These are phyloP conservation scores for Pythium pyrilobum DNA, from an alignment of 352 stramenopile genomes.

Conservation along the genomic window DNA sequence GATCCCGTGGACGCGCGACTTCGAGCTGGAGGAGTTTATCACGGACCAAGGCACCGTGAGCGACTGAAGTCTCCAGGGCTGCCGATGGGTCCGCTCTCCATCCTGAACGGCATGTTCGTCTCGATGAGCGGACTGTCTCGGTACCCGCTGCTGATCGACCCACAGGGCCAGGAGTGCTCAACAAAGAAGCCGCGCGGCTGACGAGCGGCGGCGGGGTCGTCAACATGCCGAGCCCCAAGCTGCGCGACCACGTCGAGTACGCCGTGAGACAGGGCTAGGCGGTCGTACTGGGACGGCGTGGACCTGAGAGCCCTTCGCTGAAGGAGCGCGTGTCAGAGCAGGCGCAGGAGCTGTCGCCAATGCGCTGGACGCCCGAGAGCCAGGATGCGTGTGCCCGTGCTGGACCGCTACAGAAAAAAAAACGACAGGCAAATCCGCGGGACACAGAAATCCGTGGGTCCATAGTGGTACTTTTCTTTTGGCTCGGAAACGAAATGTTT, in stretches of 20 bases:
- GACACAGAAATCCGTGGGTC: slow-evolving; percentile 1
- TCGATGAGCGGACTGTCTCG: slow-evolving; percentile 43
- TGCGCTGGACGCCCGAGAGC: slow-evolving; percentile 6
- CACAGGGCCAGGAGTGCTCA: slow-evolving; percentile 87
- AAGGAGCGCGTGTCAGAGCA: slow-evolving; percentile 17
- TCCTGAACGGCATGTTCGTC: slow-evolving; percentile 90
- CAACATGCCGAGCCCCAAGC: slow-evolving; percentile 52
- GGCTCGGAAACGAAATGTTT: neutral
- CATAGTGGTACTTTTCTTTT: neutral
- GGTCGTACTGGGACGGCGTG: slow-evolving; percentile 78
- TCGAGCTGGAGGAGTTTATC: slow-evolving; percentile 73
- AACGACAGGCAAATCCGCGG: slow-evolving; percentile 2
- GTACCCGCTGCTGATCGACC: slow-evolving; percentile 87
- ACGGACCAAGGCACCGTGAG: slow-evolving; percentile 73
- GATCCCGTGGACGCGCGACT: slow-evolving; percentile 63
- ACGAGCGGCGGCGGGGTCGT: slow-evolving; percentile 52
- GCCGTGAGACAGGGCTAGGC: slow-evolving; percentile 85
- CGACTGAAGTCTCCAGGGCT: slow-evolving; percentile 87
- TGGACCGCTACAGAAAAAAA: slow-evolving; percentile 95
- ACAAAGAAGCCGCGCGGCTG: slow-evolving; percentile 57
- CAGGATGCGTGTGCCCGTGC: slow-evolving; percentile 91
- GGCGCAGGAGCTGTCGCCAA: slow-evolving; percentile 9
- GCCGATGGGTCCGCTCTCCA: slow-evolving; percentile 82
- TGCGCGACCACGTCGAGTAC: slow-evolving; percentile 84
- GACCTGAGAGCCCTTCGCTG: slow-evolving; percentile 30